Conservation (phyloP, 495 filamentous ascomycete species). For the Alectoria sarmentosa region DNA sequence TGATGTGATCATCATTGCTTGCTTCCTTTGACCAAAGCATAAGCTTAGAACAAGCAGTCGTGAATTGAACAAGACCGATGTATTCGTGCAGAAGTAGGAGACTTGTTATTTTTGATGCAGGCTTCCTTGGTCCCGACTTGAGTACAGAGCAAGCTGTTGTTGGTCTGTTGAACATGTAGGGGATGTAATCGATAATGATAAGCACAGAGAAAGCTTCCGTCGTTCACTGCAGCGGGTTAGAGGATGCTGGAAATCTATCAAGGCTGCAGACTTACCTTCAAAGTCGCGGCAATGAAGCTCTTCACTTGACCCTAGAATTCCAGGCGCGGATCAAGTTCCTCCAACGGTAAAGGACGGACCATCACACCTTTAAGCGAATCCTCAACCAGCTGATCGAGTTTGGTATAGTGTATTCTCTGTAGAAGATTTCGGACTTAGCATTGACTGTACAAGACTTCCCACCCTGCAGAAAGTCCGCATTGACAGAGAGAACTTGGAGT, state of each 20-base stretch:
- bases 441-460: background rate
- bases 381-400: background rate
- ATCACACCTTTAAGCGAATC: constrained; percentile 2
- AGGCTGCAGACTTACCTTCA: background rate
- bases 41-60: background rate
- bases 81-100: background rate
- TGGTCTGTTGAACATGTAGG: background rate
- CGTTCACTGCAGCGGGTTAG: background rate
- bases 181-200: background rate
- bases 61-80: background rate
- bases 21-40: background rate
- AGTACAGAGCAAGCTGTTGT: background rate
- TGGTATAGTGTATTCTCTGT: background rate
- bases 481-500: background rate
- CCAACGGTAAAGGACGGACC: constrained; percentile 11
- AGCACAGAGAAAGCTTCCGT: background rate
- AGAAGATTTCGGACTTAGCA: no score
- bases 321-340: constrained; percentile 11
- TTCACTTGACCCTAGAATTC: constrained; percentile 4
- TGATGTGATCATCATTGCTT: background rate
- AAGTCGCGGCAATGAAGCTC: no score
- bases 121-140: background rate
- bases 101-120: background rate
- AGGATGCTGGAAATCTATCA: no score
- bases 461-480: background rate